phyloP scores from a whole-genome alignment of 495 filamentous ascomycete genomes.

The Hypoxylon lienhwacheense region DNA sequence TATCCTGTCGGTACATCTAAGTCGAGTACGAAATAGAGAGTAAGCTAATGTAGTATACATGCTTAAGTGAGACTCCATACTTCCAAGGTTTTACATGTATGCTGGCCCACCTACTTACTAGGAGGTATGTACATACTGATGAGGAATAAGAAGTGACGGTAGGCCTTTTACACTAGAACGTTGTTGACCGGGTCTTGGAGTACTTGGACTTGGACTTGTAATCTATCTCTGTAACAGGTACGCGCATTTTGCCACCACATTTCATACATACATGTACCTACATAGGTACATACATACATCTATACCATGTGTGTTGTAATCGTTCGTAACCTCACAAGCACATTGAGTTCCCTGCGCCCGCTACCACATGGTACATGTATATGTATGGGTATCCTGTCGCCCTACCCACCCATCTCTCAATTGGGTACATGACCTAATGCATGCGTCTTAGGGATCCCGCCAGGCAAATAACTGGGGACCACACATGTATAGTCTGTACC shows the following conservation, averaged over 20 bases:
- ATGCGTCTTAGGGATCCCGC: constrained; percentile 23
- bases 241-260: constrained; percentile 1
- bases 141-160: constrained; percentile 12
- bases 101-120: constrained; percentile 5
- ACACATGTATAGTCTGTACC: too few species aligned
- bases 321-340: too few species aligned
- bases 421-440: constrained; percentile 26
- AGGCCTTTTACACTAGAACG: constrained; percentile 18
- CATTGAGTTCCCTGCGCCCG: constrained; percentile 14
- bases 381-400: not conserved
- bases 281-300: too few species aligned
- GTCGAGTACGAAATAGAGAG: not conserved
- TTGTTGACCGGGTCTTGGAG: constrained; percentile 19
- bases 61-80: not conserved
- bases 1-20: too few species aligned
- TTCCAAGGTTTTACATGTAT: too few species aligned
- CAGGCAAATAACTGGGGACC: constrained; percentile 24
- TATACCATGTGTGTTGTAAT: too few species aligned
- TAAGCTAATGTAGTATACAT: too few species aligned
- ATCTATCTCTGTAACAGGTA: constrained; percentile 23
- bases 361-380: not conserved
- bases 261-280: too few species aligned
- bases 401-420: constrained; percentile 3
- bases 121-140: constrained; percentile 11
- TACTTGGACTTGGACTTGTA: constrained; percentile 9